These are phyloP conservation scores for Pythium pectinolyticum DNA, from an alignment of 352 stramenopile species.

Conservation along the genomic window DNA sequence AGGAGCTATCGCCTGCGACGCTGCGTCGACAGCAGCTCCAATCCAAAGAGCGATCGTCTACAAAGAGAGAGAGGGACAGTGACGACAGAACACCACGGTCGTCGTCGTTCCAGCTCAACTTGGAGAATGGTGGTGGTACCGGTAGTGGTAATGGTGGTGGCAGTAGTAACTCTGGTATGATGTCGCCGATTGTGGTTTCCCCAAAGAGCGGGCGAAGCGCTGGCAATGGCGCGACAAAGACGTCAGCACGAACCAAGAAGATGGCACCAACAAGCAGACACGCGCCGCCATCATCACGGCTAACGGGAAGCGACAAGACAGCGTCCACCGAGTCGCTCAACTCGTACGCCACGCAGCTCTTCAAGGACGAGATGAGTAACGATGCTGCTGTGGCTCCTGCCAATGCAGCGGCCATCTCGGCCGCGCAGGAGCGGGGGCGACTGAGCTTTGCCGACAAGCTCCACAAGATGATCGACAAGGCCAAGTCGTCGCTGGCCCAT, in stretches of 20 bases:
- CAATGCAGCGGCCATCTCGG: not conserved
- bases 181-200: conserved; percentile 28
- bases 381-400: not conserved
- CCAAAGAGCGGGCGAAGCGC: conserved; percentile 4
- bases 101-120: conserved; percentile 16
- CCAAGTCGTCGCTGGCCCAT: conserved; percentile 57
- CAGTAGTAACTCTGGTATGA: conserved; percentile 20
- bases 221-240: not conserved
- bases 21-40: conserved; percentile 18
- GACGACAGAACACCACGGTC: conserved; percentile 13
- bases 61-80: not conserved
- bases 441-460: conserved; percentile 85
- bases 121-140: too few relatives aligned
- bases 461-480: conserved; percentile 88
- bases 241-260: conserved; percentile 10
- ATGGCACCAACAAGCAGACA: conserved; percentile 17
- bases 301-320: conserved; percentile 13
- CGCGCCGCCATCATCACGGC: not conserved
- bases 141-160: too few relatives aligned
- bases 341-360: conserved; percentile 67
- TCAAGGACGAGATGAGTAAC: conserved; percentile 53
- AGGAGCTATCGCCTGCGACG: conserved; percentile 21
- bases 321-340: conserved; percentile 58
- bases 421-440: conserved; percentile 45
- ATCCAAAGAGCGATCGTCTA: not conserved